These are phyloP conservation scores for Solanum lignicaule DNA, from an alignment of 257 asterid genomes.

Conservation along the genomic window DNA sequence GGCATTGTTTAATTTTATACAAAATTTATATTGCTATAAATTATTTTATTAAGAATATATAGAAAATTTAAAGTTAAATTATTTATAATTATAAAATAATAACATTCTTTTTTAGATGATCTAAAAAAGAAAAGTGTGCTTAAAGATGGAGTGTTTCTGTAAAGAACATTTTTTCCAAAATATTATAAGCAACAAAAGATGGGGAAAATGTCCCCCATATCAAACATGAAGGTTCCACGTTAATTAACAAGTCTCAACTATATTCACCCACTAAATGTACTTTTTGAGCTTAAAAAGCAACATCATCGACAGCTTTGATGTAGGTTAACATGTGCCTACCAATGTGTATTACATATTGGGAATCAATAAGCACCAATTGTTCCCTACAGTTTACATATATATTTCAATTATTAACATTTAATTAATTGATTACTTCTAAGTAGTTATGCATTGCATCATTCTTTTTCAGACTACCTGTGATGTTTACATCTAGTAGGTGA, in stretches of 20 bases:
- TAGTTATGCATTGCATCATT: neutral
- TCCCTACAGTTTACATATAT: neutral
- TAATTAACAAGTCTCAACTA: constrained; percentile 10
- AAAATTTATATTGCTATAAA: too few relatives aligned
- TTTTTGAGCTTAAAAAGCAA: constrained; percentile 22
- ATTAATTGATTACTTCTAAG: neutral
- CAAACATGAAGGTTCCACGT: neutral
- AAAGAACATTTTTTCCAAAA: too few relatives aligned
- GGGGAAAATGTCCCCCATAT: neutral
- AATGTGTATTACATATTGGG: neutral
- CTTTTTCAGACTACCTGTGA: neutral
- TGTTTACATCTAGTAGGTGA: neutral
- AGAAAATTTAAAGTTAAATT: too few relatives aligned
- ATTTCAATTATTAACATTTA: neutral
- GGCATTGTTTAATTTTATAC: too few relatives aligned
- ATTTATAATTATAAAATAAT: too few relatives aligned
- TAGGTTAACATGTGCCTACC: constrained; percentile 7
- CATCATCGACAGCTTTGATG: neutral
- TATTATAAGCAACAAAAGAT: neutral
- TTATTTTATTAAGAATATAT: too few relatives aligned
- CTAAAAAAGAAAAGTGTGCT: too few relatives aligned
- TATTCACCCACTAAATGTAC: constrained; percentile 2
- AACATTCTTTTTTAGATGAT: too few relatives aligned
- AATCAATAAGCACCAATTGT: neutral
- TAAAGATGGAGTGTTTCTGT: neutral